Percentiles rank a stretch among this genome's conserved stretches.
These are phyloP conservation scores for Psophocarpus tetragonolobus DNA, from an alignment of 306 rosid species.

Conservation along the genomic window DNA sequence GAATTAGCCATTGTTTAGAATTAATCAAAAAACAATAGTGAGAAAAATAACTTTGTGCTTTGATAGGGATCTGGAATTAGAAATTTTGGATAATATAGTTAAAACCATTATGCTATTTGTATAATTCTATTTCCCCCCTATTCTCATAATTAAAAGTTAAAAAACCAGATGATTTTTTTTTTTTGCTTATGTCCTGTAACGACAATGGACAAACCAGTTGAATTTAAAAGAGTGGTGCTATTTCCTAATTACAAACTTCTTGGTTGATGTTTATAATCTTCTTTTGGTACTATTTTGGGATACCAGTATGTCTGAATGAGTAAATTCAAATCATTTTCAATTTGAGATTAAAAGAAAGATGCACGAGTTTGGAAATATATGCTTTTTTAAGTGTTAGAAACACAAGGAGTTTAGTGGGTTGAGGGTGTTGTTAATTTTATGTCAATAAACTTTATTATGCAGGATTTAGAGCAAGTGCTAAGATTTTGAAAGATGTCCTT, in stretches of 20 bases:
- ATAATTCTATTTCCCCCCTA: background rate
- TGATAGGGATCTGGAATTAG: background rate
- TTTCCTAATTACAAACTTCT: background rate
- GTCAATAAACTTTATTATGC: conserved; percentile 27
- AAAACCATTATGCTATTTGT: background rate
- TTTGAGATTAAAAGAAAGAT: background rate
- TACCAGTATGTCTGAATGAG: background rate
- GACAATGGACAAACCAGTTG: background rate
- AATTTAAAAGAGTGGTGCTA: background rate
- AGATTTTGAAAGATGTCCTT: conserved; percentile 34
- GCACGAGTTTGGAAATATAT: background rate
- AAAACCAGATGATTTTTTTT: background rate
- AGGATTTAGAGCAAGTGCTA: conserved; percentile 44
- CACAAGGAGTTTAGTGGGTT: background rate
- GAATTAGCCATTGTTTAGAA: background rate
- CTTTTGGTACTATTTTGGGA: background rate
- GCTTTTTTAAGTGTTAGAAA: background rate
- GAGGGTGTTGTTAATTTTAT: background rate
- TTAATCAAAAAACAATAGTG: background rate
- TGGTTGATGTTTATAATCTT: background rate
- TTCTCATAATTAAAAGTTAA: background rate
- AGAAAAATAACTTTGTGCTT: background rate
- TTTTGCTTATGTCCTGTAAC: background rate
- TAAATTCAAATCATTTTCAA: background rate
- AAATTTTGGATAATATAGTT: background rate